phyloP scores from a whole-genome alignment of 768 basidiomycete species.

The Kwoniella dendrophila region DNA sequence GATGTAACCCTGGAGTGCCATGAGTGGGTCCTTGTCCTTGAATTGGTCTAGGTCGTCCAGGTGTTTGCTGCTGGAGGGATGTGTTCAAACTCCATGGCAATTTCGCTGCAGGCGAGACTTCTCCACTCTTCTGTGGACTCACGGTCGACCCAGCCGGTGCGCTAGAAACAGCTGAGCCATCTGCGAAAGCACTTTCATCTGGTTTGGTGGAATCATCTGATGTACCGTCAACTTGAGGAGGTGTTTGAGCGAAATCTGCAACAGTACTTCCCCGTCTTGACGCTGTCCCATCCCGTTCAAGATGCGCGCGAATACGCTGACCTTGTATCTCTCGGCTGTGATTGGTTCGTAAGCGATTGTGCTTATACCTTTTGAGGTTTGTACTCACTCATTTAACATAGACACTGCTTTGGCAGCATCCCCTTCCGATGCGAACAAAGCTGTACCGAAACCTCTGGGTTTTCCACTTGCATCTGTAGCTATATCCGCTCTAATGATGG shows the following conservation, averaged over 20 bases:
- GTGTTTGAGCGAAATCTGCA: not conserved
- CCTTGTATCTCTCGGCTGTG: constrained; percentile 84
- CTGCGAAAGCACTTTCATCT: too few species aligned
- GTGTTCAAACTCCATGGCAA: constrained; percentile 44
- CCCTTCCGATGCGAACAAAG: constrained; percentile 76
- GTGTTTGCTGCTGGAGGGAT: constrained; percentile 19
- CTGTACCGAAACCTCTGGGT: constrained; percentile 89
- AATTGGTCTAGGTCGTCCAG: constrained; percentile 10
- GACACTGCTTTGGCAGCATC: constrained; percentile 82
- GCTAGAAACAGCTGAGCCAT: too few species aligned
- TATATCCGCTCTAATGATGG: constrained; percentile 73
- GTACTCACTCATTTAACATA: constrained; percentile 84
- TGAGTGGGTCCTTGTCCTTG: constrained; percentile 1
- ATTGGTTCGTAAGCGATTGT: not conserved
- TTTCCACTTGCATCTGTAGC: constrained; percentile 81
- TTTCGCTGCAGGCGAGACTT: constrained; percentile 14
- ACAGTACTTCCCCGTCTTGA: not conserved
- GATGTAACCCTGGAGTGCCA: constrained; percentile 18
- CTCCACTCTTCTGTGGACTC: not conserved
- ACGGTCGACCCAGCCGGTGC: not conserved
- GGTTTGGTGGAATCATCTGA: not conserved
- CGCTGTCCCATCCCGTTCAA: constrained; percentile 60
- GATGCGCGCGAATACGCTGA: constrained; percentile 82
- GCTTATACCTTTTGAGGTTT: too few species aligned
- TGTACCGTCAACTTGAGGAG: not conserved